Evolutionary conservation across 2,329 filamentous ascomycete species (phyloP), one percentile per base, ranked within the genome.

Genomic region (Pyricularia sp.): DNA sequence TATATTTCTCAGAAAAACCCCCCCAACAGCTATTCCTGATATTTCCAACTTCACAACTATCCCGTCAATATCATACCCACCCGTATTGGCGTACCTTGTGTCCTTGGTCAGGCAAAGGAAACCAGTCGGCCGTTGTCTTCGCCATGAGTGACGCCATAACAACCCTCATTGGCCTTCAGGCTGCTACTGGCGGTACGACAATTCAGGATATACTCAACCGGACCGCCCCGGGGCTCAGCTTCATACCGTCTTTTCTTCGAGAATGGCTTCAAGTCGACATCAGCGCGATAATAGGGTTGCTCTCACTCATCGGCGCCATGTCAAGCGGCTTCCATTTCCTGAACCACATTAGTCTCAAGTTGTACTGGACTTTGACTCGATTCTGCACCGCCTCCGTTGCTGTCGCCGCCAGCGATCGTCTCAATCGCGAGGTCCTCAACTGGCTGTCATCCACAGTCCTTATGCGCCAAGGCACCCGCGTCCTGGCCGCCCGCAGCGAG

Each of bases 311-410:
- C 62, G 74, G 74, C 22, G 72, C 73, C 3, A 69, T 75, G 1
- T 73, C 74, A 0, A 69, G 67, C n/a, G 73, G 72, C 1, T 66
- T 73, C 9, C 68, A 70, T 8, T 64, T 64, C 31, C 49, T 64
- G 19, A 55, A 64, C 16, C 53, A 49, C 12, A 65, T 73, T 2
- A 70, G 69, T 1, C 66, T 69, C 22, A 72, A 73, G 65, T 16
- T 76, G 31, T 76, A 75, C 66, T 75, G 74, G 71, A 74, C 72
- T 71, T 68, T 76, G 4, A 72, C 74, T 2, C 69, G 71, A 2
- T 76, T 76, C 67, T 71, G 76, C 64, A 76, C 75, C 0, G 73
- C 75, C 2, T 74, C 75, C 4, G 72, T 77, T 22, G 75, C 74
- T 26, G 74, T 77, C 62, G 70, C 72, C 1, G 72, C 72, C n/a